Evolutionary conservation across 768 basidiomycete species (phyloP).

Genomic region (Russula ochroleuca): DNA sequence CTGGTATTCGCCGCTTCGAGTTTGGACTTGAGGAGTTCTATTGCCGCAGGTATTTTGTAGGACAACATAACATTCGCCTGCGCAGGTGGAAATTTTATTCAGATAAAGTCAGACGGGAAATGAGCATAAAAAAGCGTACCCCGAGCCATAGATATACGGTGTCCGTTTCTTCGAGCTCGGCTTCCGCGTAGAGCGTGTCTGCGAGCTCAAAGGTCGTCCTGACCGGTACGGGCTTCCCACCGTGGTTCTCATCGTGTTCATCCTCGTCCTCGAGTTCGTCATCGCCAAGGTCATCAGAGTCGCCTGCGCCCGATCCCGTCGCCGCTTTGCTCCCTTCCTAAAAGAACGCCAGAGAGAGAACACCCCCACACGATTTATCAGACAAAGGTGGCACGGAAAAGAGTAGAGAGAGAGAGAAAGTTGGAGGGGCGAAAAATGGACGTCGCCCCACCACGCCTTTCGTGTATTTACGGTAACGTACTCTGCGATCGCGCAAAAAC

Average conservation of each 20-base stretch:
- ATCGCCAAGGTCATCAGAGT: conserved; percentile 3
- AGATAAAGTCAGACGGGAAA: neutral
- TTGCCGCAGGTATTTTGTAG: conserved; percentile 79
- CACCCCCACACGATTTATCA: no score
- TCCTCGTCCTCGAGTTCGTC: conserved; percentile 37
- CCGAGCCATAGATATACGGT: conserved; percentile 95
- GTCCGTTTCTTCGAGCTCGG: conserved; percentile 80
- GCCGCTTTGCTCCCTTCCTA: conserved; percentile 58
- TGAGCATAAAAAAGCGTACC: conserved; percentile 44
- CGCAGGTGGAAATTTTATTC: neutral
- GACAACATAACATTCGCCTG: conserved; percentile 98
- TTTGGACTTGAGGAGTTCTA: conserved; percentile 69
- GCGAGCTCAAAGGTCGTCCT: conserved; percentile 92
- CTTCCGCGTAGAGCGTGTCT: conserved; percentile 92
- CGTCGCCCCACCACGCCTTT: neutral
- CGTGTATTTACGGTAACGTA: conserved; percentile 35
- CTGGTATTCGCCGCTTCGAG: conserved; percentile 63
- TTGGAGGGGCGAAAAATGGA: conserved; percentile 16
- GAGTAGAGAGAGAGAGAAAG: neutral
- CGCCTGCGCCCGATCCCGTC: conserved; percentile 29
- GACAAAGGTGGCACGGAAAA: neutral
- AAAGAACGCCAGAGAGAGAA: neutral
- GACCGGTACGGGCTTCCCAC: conserved; percentile 47
- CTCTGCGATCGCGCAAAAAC: conserved; percentile 67
- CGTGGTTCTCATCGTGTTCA: conserved; percentile 48